Evolutionary conservation across 176 grass and related monocot species (phyloP).

Genomic region (Triticum timopheevii): DNA sequence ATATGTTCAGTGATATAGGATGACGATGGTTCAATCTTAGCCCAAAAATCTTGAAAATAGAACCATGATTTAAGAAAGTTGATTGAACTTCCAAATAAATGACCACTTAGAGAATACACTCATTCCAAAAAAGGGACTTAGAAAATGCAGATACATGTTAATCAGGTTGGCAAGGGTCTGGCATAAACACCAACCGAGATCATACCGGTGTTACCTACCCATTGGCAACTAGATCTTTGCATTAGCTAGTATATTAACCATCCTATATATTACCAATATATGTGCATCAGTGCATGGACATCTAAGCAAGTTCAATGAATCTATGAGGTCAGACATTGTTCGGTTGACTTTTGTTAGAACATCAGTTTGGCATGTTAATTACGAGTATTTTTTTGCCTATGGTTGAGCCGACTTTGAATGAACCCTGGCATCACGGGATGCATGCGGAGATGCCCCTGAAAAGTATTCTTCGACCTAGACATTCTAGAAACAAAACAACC

Average conservation of each 20-base stretch:
- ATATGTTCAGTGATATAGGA: too few relatives aligned
- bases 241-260: neutral
- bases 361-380: neutral
- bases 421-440: neutral
- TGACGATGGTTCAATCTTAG: too few relatives aligned
- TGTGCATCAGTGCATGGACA: neutral
- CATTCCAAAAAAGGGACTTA: neutral
- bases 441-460: neutral
- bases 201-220: neutral
- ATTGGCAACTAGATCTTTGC: neutral
- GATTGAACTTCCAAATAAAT: too few relatives aligned
- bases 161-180: neutral
- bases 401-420: neutral
- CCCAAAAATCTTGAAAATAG: too few relatives aligned
- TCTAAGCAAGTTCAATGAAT: neutral
- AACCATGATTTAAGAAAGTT: too few relatives aligned
- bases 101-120: neutral
- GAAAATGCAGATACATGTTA: neutral
- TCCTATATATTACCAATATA: neutral
- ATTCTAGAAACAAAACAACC: slow-evolving; percentile 1
- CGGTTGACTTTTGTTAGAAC: neutral
- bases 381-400: neutral
- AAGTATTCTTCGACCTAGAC: neutral
- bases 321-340: neutral
- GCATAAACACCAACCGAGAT: neutral